phyloP scores from a whole-genome alignment of 2,329 filamentous ascomycete species.

The Exophiala sp. region DNA sequence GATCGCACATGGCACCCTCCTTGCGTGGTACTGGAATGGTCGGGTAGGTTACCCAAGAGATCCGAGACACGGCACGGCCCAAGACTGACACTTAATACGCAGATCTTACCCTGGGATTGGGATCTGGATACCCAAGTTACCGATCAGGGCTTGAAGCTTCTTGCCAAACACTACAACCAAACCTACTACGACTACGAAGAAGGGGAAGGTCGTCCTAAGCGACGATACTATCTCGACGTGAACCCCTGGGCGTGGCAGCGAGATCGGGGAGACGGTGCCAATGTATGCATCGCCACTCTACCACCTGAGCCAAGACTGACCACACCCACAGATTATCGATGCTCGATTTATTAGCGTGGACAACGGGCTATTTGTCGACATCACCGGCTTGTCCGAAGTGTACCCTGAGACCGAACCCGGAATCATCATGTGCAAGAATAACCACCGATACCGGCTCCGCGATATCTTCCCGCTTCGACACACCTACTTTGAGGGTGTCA shows the following conservation, averaged over 20 bases:
- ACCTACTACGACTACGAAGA: slow-evolving; percentile 50
- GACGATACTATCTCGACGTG: slow-evolving; percentile 66
- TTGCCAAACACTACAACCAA: slow-evolving; percentile 62
- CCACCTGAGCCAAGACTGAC: background rate
- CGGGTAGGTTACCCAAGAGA: too few species aligned
- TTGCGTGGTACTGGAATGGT: slow-evolving; percentile 91
- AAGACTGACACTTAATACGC: background rate
- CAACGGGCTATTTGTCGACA: slow-evolving; percentile 77
- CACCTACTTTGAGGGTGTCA: slow-evolving; percentile 67
- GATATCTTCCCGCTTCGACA: slow-evolving; percentile 72
- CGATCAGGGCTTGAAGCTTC: slow-evolving; percentile 57
- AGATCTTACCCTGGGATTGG: slow-evolving; percentile 49
- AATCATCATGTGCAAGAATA: slow-evolving; percentile 73
- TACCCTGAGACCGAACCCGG: slow-evolving; percentile 55
- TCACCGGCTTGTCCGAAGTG: slow-evolving; percentile 68
- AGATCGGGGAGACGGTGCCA: slow-evolving; percentile 60
- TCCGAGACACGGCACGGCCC: too few species aligned
- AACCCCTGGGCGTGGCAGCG: slow-evolving; percentile 64
- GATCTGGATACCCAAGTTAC: slow-evolving; percentile 76
- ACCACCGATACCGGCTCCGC: slow-evolving; percentile 62
- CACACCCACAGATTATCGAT: slow-evolving; percentile 56
- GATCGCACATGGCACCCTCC: slow-evolving; percentile 76
- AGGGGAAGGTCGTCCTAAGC: slow-evolving; percentile 39
- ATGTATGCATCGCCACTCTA: slow-evolving; percentile 34
- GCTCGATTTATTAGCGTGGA: slow-evolving; percentile 72